Evolutionary conservation across 78 protist species (phyloP).

Genomic region (Protostelium mycophagum): DNA sequence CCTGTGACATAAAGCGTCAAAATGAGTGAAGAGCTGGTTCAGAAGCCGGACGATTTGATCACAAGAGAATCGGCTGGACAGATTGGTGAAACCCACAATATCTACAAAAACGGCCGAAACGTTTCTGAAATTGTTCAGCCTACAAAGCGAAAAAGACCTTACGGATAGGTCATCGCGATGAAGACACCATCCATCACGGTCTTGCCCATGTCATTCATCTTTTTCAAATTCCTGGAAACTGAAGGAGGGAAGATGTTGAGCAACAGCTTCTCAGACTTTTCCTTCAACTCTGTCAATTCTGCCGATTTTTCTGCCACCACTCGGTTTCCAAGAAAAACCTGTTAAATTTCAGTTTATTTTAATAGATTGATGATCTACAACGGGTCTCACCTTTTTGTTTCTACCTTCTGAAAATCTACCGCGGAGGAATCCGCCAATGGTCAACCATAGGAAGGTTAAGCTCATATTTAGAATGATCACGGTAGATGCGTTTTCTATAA

Average conservation of each 20-base stretch:
- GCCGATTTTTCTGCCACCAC: not conserved
- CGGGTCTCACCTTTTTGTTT: not conserved
- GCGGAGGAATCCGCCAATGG: not conserved
- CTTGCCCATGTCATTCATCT: not conserved
- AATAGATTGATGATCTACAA: no score
- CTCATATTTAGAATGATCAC: not conserved
- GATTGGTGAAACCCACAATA: slow-evolving; percentile 63
- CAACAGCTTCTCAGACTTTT: not conserved
- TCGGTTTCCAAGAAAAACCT: not conserved
- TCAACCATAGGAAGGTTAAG: not conserved
- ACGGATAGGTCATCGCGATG: not conserved
- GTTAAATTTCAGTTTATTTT: no score
- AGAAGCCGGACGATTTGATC: slow-evolving; percentile 6
- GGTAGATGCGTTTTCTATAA: not conserved
- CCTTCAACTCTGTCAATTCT: not conserved
- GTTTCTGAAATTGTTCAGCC: not conserved
- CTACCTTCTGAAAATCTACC: not conserved
- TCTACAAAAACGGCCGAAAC: slow-evolving; percentile 50
- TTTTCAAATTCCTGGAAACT: not conserved
- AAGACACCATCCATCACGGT: not conserved
- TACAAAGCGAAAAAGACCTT: not conserved
- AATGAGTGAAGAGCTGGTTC: slow-evolving; percentile 14
- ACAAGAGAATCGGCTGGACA: slow-evolving; percentile 4
- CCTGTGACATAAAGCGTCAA: slow-evolving; percentile 14
- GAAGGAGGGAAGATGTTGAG: not conserved